phyloP scores from a whole-genome alignment of 768 basidiomycete species.

The Tricholoma flavovirens region DNA sequence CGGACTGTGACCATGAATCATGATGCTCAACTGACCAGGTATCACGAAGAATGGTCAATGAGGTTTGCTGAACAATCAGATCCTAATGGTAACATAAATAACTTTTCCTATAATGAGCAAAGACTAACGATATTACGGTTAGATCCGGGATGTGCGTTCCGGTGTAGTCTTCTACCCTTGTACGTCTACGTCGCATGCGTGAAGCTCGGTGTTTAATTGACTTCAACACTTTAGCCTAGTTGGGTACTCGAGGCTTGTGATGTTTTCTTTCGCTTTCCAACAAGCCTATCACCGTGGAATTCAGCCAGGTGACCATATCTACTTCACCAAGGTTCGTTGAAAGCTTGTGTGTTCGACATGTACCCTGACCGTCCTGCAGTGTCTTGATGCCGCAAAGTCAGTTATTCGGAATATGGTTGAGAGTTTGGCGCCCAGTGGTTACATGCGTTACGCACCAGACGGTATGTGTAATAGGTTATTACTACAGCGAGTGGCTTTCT shows the following conservation, averaged over 20 bases:
- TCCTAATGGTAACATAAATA: slow-evolving; percentile 37
- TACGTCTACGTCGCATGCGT: slow-evolving; percentile 30
- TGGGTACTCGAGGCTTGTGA: slow-evolving; percentile 73
- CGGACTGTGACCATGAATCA: slow-evolving; percentile 55
- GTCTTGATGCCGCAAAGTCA: slow-evolving; percentile 61
- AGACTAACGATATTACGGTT: not conserved
- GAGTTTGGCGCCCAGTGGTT: slow-evolving; percentile 60
- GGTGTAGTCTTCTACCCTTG: slow-evolving; percentile 69
- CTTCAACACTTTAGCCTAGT: slow-evolving; percentile 46
- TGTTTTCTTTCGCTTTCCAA: slow-evolving; percentile 85
- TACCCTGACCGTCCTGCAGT: slow-evolving; percentile 33
- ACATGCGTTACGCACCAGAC: slow-evolving; percentile 76
- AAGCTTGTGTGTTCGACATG: not conserved
- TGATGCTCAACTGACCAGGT: slow-evolving; percentile 50
- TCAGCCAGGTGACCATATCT: slow-evolving; percentile 53
- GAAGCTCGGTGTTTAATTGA: slow-evolving; percentile 3
- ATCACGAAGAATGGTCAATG: slow-evolving; percentile 60
- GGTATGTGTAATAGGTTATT: slow-evolving; percentile 33
- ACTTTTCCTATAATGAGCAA: not conserved
- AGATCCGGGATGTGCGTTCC: slow-evolving; percentile 59
- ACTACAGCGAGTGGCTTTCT: not conserved
- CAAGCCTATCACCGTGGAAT: slow-evolving; percentile 73
- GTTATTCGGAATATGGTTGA: slow-evolving; percentile 65
- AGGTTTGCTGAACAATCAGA: slow-evolving; percentile 60
- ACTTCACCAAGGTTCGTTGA: slow-evolving; percentile 55